Evolutionary conservation across 805 yeast genomes (phyloP), one percentile per base, ranked within the genome.

Genomic region (Metschnikowia amazonensis): DNA sequence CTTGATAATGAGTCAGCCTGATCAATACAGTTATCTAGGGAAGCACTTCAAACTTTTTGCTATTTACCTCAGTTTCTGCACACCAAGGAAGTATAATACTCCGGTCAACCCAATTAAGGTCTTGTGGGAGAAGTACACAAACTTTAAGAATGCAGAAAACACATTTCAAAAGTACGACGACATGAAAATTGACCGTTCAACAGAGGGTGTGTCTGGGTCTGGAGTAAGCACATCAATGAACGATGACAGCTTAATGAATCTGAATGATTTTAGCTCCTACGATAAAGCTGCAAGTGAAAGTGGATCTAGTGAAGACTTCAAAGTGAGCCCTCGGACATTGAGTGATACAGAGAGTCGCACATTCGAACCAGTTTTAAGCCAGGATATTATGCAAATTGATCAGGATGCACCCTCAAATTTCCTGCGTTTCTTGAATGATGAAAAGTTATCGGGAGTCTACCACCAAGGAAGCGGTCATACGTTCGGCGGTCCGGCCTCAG

Each of bases 21-120:
- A 52, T 35, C 55, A 54, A 25, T 54, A 54, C 42, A 24, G 47
- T 32, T 46, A 54, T 28, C 46, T 54, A 43, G 58, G 53, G 17
- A 43, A 49, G 34, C 50, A 50, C 32, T 48, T 52, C 33, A 45
- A 45, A 34, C 41, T 50, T 5, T 54, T 54, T 31, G 55, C 51
- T 7, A 36, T 42, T 13, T 52, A 44, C 34, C 42, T 47, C 42
- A 48, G 49, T 32, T 28, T 46, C 27, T 25, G 37, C 20, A 45
- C 45, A 23, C 53, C 53, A n/a, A 45, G 58, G 21, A 54, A 54
- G 47, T 54, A 54, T 32, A 54, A 50, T 43, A 50, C 48, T 8
- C 44, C 40, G 8, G 46, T 46, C 23, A 52, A 48, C 33, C 56
- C 58, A 11, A 44, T 54, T 31, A 4, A 43, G 25, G 29, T 27